phyloP scores from a whole-genome alignment of 2,329 filamentous ascomycete genomes.

The Didymella sp. region DNA sequence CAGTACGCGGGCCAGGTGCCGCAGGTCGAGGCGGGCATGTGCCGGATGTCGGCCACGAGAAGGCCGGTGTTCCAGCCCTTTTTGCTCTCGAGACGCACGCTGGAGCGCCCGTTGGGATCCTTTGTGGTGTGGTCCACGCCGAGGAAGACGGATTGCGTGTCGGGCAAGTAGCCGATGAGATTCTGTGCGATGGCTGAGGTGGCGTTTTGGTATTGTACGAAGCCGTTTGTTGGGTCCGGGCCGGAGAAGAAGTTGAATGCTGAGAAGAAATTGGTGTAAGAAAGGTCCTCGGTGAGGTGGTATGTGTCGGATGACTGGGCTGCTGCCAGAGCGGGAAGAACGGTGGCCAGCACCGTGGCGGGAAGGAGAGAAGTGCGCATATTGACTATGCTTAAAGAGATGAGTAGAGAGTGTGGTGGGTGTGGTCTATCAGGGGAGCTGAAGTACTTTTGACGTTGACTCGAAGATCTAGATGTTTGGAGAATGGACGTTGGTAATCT shows the following conservation, averaged over 20 bases:
- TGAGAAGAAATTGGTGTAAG: conserved; percentile 43
- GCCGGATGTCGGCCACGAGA: not conserved
- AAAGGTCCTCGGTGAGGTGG: conserved; percentile 30
- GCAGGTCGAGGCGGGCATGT: not conserved
- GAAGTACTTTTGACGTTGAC: not conserved
- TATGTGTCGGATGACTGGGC: not conserved
- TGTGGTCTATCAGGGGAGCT: not conserved
- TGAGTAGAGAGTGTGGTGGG: not conserved
- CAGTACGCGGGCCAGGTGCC: not conserved
- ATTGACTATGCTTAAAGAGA: not conserved
- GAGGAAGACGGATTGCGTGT: not conserved
- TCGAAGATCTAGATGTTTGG: not conserved
- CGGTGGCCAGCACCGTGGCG: not conserved
- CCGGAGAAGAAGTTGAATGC: conserved; percentile 42
- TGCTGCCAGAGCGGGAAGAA: not conserved
- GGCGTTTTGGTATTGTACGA: conserved; percentile 24
- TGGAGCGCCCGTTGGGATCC: not conserved
- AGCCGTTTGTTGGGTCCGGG: conserved; percentile 41
- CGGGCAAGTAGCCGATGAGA: not conserved
- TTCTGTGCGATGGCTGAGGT: not conserved
- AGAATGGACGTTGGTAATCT: not conserved
- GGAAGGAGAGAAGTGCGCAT: not conserved
- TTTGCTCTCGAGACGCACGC: not conserved
- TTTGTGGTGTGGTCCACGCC: not conserved
- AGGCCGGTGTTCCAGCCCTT: not conserved